Conservation (phyloP, 225 moss, liverwort and hornwort species). For the Pleurozium schreberi region DNA sequence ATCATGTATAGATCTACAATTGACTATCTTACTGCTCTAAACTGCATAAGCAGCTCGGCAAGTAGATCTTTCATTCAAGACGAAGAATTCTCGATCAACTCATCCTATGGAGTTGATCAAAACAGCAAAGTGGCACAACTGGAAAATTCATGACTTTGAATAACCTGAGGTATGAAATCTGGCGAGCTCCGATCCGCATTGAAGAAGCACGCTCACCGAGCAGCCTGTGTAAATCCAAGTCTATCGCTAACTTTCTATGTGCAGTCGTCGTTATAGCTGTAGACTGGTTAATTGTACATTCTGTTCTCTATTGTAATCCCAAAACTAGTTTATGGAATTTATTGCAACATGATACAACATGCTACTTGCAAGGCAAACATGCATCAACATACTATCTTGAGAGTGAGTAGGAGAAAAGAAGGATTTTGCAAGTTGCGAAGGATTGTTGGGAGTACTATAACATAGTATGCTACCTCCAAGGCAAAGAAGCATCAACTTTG, state of each 20-base stretch:
- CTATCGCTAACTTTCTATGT: not conserved
- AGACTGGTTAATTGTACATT: constrained; percentile 10
- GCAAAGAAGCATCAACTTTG: too few species aligned
- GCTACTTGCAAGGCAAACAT: too few species aligned
- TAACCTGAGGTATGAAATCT: not conserved
- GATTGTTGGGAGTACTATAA: too few species aligned
- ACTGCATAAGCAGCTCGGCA: not conserved
- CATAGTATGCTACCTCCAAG: too few species aligned
- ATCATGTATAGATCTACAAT: not conserved
- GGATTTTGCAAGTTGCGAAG: too few species aligned
- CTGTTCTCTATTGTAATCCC: not conserved
- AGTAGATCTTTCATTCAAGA: constrained; percentile 8
- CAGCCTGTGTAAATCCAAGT: not conserved
- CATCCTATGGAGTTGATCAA: not conserved
- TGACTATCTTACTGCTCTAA: not conserved
- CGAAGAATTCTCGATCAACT: not conserved
- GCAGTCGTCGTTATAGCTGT: not conserved
- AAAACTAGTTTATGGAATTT: too few species aligned
- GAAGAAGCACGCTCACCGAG: not conserved
- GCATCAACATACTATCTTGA: too few species aligned
- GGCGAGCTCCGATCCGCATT: not conserved
- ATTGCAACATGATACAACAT: too few species aligned
- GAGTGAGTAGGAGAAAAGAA: too few species aligned
- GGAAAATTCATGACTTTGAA: not conserved
- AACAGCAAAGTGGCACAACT: not conserved